Base-by-base conservation (phyloP, 2,329 filamentous ascomycete species). In the Didymella segeticola region DNA sequence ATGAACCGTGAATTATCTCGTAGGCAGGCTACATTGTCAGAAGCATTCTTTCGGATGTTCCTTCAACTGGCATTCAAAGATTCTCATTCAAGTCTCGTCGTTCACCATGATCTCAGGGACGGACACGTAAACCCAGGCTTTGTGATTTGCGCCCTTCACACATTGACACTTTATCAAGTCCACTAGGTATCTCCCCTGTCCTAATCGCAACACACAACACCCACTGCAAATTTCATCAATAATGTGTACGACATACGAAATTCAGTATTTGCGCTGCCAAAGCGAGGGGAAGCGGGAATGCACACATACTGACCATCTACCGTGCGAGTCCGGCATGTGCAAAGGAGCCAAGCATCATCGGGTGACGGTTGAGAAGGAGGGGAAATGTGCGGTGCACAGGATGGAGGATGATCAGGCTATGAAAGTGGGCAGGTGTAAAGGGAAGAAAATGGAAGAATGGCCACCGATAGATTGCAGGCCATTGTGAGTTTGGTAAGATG, bases 231-330 rank as follows among this genome's bases (percentile, higher is more conserved):
- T n/a, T 14, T 26, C 29, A 17, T 20, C 15, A 30, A 3, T 19
- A 11, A 49, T 49, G 46, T 49, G 46, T 30, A 49, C 20, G 12
- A 27, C 37, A 2, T 34, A 34, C 29, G 22, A 42, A 9, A 12
- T 34, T 30, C 34, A 34, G 11, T 42, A 42, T 17, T 29, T 34
- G 15, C 22, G 17, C 29, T 49, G 46, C 46, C 46, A 49, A 29
- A 22, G 37, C 12, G 22, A 49, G 12, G 22, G n/a, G 15, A 23
- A 20, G 27, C 29, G 36, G 10, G 20, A 42, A 22, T 42, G 29
- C 29, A 42, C 41, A 14, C 37, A 49, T 14, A 42, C 29, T 4
- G 37, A 42, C 29, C 29, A 34, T 8, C 10, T 41, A 19, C 27
- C 36, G 2, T 48, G 46, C 29, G n/a, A 42, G 17, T 34, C 22